A percentile compares a stretch with the other conserved stretches of the same genome.
phyloP scores from a whole-genome alignment of 164 flowering plant species.

The Piper longum region DNA sequence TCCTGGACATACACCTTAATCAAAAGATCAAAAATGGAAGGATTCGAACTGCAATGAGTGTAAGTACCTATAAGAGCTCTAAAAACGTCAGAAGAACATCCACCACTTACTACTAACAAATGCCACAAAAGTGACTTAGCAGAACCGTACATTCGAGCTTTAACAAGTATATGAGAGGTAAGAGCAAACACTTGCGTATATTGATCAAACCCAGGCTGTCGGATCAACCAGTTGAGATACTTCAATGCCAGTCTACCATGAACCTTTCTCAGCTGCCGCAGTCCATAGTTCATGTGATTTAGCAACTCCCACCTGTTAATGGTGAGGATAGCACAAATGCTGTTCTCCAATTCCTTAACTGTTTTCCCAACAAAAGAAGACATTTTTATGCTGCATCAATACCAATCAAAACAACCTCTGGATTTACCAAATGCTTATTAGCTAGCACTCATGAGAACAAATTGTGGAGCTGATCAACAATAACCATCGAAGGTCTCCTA shows the following conservation, averaged over 20 bases:
- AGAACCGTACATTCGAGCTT: conserved; percentile 53
- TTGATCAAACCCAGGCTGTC: conserved; percentile 48
- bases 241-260: conserved; percentile 75
- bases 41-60: conserved; percentile 59
- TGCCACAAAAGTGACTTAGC: conserved; percentile 43
- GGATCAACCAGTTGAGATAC: conserved; percentile 55
- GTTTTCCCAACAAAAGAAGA: not conserved
- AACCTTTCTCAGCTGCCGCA: conserved; percentile 40
- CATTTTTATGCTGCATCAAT: not conserved
- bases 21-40: conserved; percentile 66
- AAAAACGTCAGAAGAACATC: conserved; percentile 27
- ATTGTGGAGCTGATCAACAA: too few species aligned
- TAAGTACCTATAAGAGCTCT: conserved; percentile 59
- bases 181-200: conserved; percentile 32
- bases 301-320: conserved; percentile 75
- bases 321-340: conserved; percentile 54
- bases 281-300: conserved; percentile 55
- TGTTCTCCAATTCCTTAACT: conserved; percentile 33
- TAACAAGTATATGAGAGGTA: conserved; percentile 57
- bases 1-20: conserved; percentile 47
- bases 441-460: too few species aligned
- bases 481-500: too few species aligned
- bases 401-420: too few species aligned
- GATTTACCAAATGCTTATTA: too few species aligned
- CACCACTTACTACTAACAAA: conserved; percentile 24